Percentiles rank a stretch among this genome's conserved stretches.
Evolutionary conservation across 305 asterid species (phyloP).

Genomic region (Fraxinus angustifolia): DNA sequence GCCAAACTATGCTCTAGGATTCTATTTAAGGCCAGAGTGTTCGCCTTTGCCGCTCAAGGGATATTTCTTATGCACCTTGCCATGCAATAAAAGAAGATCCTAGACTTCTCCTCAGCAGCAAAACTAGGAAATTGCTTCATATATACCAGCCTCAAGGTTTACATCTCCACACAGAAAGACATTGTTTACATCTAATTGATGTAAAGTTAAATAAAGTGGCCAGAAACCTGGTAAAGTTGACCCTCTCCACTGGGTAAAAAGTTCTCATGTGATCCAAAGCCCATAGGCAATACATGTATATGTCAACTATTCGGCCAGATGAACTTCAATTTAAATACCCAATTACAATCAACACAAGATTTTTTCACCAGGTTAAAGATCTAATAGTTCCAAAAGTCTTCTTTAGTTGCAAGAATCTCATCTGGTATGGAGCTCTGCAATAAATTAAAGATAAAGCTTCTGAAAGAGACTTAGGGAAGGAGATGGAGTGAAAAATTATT

Average conservation of each 20-base stretch:
- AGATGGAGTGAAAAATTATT: background rate
- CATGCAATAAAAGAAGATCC: background rate
- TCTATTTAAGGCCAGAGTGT: background rate
- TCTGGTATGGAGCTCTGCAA: background rate
- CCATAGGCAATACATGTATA: background rate
- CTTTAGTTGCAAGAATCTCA: background rate
- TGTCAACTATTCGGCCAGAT: background rate
- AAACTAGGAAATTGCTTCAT: background rate
- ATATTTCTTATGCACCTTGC: background rate
- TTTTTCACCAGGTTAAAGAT: background rate
- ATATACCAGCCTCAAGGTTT: background rate
- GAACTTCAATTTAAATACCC: background rate
- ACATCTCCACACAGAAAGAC: background rate
- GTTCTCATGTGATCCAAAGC: background rate
- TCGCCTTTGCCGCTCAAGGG: background rate
- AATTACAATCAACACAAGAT: background rate
- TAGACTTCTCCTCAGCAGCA: background rate
- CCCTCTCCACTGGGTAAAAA: background rate
- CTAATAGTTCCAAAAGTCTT: background rate
- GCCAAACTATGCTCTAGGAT: background rate
- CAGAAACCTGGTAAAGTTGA: background rate
- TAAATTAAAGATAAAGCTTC: background rate
- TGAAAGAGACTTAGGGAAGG: background rate
- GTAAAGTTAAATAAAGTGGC: background rate
- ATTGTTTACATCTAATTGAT: background rate